Conservation (phyloP, 805 yeast species). For the Lipomyces sp. region DNA sequence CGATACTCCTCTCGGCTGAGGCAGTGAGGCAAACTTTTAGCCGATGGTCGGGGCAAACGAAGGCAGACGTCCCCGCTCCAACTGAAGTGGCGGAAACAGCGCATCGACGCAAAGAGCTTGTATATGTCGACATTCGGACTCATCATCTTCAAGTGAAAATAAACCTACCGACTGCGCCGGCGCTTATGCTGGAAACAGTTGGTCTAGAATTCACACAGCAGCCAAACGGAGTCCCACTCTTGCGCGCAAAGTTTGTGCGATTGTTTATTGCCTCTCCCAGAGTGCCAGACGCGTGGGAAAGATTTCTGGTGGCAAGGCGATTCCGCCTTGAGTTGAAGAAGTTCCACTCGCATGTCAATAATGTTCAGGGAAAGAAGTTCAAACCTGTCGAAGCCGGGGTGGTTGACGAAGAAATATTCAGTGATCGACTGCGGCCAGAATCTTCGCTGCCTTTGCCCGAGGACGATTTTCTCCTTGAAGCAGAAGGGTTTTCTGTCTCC, state of each 20-base stretch:
- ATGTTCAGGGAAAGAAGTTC: too few relatives aligned
- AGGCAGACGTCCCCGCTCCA: not conserved
- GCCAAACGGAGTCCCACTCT: constrained; percentile 34
- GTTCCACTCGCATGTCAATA: not conserved
- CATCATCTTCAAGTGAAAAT: constrained; percentile 38
- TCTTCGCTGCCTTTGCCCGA: too few relatives aligned
- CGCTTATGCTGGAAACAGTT: constrained; percentile 48
- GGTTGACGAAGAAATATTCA: not conserved
- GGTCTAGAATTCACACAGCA: constrained; percentile 36
- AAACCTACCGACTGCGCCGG: constrained; percentile 48
- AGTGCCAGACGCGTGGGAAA: constrained; percentile 40
- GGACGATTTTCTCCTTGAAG: constrained; percentile 32
- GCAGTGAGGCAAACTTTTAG: constrained; percentile 18
- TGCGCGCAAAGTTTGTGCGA: constrained; percentile 42
- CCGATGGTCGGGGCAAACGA: not conserved
- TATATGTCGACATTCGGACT: constrained; percentile 35
- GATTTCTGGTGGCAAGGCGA: constrained; percentile 35
- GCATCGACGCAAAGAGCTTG: not conserved
- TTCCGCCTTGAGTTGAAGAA: constrained; percentile 29
- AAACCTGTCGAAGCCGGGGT: too few relatives aligned
- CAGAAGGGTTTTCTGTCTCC: constrained; percentile 39
- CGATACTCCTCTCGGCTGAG: constrained; percentile 17
- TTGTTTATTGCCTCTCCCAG: constrained; percentile 52
- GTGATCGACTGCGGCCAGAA: too few relatives aligned
- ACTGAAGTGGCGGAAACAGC: not conserved